These are phyloP conservation scores for Hymenoscyphus albidus DNA, from an alignment of 2,329 filamentous ascomycete genomes.

Conservation along the genomic window DNA sequence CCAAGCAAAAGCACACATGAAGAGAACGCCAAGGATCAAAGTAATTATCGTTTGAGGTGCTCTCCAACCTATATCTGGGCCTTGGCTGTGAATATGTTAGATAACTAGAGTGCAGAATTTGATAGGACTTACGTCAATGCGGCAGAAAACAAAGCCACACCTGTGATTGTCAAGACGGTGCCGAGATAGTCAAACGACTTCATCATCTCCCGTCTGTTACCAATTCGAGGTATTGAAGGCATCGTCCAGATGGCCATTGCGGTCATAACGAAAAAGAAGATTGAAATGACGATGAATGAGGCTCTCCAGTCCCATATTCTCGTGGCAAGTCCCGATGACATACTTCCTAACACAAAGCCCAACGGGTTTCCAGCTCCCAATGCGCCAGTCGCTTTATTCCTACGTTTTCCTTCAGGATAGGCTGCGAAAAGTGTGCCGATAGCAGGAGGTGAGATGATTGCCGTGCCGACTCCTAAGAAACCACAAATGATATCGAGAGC, in stretches of 20 bases:
- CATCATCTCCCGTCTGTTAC: slow-evolving; percentile 9
- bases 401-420: slow-evolving; percentile 55
- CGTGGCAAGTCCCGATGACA: slow-evolving; percentile 59
- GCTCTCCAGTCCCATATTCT: slow-evolving; percentile 61
- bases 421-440: slow-evolving; percentile 61
- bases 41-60: slow-evolving; percentile 59
- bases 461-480: slow-evolving; percentile 60
- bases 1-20: slow-evolving; percentile 54
- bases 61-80: slow-evolving; percentile 55
- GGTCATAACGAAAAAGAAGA: slow-evolving; percentile 60
- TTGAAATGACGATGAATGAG: slow-evolving; percentile 56
- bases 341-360: slow-evolving; percentile 43
- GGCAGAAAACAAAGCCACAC: slow-evolving; percentile 24
- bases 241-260: slow-evolving; percentile 58
- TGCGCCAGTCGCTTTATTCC: slow-evolving; percentile 62
- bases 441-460: slow-evolving; percentile 60
- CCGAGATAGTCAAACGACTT: slow-evolving; percentile 29
- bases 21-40: slow-evolving; percentile 53
- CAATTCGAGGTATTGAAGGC: slow-evolving; percentile 49
- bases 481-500: slow-evolving; percentile 61
- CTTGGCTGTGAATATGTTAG: slow-evolving; percentile 22
- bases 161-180: slow-evolving; percentile 22
- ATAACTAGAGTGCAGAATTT: neutral
- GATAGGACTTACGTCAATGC: slow-evolving; percentile 27
- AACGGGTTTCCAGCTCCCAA: slow-evolving; percentile 46